Evolutionary conservation across 2,329 filamentous ascomycete species (phyloP).

Genomic region (Aspergillus sp.): DNA sequence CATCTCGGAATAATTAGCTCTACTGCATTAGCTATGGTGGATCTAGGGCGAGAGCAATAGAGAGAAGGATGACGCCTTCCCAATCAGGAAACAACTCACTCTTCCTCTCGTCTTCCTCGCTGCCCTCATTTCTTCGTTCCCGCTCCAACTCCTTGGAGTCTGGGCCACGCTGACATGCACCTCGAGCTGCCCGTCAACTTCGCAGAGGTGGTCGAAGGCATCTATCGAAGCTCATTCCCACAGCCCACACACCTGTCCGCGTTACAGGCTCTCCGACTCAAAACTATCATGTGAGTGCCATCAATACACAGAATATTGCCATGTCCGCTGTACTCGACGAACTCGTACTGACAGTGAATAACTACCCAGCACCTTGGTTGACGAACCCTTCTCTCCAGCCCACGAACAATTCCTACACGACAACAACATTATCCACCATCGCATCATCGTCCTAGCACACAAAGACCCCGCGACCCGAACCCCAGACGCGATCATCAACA

Average conservation of each 20-base stretch:
- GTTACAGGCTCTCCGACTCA: constrained; percentile 58
- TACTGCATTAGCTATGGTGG: too few species aligned
- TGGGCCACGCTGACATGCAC: constrained; percentile 11
- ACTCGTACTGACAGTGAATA: constrained; percentile 3
- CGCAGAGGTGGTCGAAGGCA: constrained; percentile 59
- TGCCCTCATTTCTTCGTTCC: too few species aligned
- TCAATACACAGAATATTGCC: too few species aligned
- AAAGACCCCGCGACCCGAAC: constrained; percentile 63
- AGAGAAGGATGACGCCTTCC: too few species aligned
- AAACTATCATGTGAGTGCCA: constrained; percentile 63
- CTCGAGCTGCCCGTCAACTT: constrained; percentile 58
- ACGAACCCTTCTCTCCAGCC: constrained; percentile 46
- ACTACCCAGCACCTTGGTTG: constrained; percentile 55
- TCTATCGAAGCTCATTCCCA: constrained; percentile 80
- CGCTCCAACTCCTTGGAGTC: too few species aligned
- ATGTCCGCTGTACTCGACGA: not conserved
- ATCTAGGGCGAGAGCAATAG: too few species aligned
- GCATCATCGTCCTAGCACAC: constrained; percentile 76
- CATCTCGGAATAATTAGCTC: too few species aligned
- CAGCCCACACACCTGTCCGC: constrained; percentile 60
- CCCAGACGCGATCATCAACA: constrained; percentile 55
- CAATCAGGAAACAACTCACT: too few species aligned
- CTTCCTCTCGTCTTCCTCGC: too few species aligned
- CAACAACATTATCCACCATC: constrained; percentile 61
- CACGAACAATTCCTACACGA: constrained; percentile 53